These are phyloP conservation scores for Colletotrichum gloeosporioides DNA, from an alignment of 2,329 filamentous ascomycete genomes.

Conservation along the genomic window DNA sequence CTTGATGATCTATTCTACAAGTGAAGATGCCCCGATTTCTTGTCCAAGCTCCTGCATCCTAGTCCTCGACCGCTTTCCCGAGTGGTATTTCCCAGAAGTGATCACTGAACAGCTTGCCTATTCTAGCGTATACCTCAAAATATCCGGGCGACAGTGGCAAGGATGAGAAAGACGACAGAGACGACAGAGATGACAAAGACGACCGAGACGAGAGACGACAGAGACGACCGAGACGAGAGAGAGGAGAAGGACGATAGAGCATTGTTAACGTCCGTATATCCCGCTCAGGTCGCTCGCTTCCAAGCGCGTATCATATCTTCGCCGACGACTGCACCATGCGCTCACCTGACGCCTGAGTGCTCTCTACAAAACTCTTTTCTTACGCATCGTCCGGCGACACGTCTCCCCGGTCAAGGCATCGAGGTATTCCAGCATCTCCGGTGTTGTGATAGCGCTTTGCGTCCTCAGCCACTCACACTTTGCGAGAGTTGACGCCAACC, in stretches of 20 bases:
- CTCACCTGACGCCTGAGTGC: not conserved
- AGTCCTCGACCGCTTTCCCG: too few relatives aligned
- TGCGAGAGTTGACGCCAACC: accelerated
- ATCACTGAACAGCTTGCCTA: not conserved
- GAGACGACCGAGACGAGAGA: too few relatives aligned
- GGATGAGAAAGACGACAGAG: not conserved
- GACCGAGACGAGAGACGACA: too few relatives aligned
- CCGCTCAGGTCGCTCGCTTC: not conserved
- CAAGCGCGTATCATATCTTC: not conserved
- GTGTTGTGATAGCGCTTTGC: not conserved
- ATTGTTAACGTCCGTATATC: not conserved
- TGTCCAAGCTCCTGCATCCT: too few relatives aligned
- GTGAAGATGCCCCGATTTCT: not conserved
- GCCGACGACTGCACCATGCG: not conserved
- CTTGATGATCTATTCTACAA: not conserved
- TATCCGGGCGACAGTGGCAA: not conserved
- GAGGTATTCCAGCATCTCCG: accelerated
- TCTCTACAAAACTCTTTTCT: not conserved
- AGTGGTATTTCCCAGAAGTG: too few relatives aligned
- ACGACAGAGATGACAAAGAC: not conserved
- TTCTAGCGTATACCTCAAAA: not conserved
- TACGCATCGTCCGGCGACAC: not conserved
- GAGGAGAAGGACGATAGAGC: not conserved
- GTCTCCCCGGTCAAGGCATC: accelerated
- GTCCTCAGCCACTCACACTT: accelerated